Evolutionary conservation across 2,329 filamentous ascomycete species (phyloP), one percentile per base, ranked within the genome.

Genomic region (Gaeumannomyces sp.): DNA sequence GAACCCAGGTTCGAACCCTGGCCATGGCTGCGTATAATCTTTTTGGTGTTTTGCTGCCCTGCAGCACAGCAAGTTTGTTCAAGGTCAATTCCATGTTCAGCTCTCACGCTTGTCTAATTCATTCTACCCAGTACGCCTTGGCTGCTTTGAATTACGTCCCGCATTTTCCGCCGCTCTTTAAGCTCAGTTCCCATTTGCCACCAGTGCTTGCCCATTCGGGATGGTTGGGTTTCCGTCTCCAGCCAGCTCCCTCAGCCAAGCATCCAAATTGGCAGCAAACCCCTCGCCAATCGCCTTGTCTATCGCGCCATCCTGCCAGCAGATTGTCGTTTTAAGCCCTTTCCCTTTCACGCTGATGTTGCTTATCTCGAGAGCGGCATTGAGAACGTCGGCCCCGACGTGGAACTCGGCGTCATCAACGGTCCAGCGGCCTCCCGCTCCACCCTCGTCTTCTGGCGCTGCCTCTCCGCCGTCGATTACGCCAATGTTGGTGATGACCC

Each of bases 1-100:
- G 57, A 29, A 59, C 57, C 57, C 57, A 59, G 57, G 57, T 59
- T 59, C 57, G 57, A 59, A 59, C 57, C 57, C 57, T 59, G 57
- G 57, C 57, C 57, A 59, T 27, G 57, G 57, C 57, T 59, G n/a
- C 56, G 11, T 35, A 38, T 38, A 4, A 38, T n/a, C 22, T 53
- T n/a, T 53, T 53, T 53, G 19, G 22, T 4, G 4, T n/a, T 53
- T 53, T 53, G 38, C 13, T 45, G 13, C 16, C 29, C 29, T 29
- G 29, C 29, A 29, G 6, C 3, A 29, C 29, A 6, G 29, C 29
- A 29, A 29, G 29, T 6, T 6, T 29, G 6, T 29, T 29, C 29
- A 29, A 29, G 13, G 4, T 35, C 33, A 35, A 35, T 35, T 35
- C 10, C 33, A 8, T 35, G 6, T 29, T 29, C 29, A 3, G 6